These are phyloP conservation scores for Tetragonia tetragonoides DNA, from an alignment of 148 eudicot species.

Conservation along the genomic window DNA sequence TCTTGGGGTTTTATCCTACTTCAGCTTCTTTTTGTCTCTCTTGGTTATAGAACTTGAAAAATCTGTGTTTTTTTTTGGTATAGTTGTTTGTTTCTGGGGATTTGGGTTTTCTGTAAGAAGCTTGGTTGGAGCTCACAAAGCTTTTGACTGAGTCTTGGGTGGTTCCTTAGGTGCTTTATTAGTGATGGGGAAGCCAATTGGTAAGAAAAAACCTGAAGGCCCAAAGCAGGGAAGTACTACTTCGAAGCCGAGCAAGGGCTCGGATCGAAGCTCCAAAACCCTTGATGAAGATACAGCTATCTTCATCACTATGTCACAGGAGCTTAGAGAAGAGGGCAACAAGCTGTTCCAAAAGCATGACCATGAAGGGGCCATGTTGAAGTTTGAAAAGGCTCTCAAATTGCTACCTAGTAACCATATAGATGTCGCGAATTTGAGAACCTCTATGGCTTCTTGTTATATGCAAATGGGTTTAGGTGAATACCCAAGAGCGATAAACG, in stretches of 20 bases:
- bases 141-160: slow-evolving; percentile 6
- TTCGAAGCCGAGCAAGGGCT: slow-evolving; percentile 34
- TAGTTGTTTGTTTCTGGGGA: slow-evolving; percentile 13
- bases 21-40: background rate
- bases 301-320: slow-evolving; percentile 89
- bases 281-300: slow-evolving; percentile 95
- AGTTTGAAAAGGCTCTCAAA: slow-evolving; percentile 85
- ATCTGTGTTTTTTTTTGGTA: slow-evolving; percentile 10
- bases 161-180: background rate
- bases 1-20: background rate
- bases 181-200: slow-evolving; percentile 77
- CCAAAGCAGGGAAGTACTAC: slow-evolving; percentile 31
- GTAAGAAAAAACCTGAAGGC: slow-evolving; percentile 45
- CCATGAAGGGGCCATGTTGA: slow-evolving; percentile 87
- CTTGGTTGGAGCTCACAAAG: slow-evolving; percentile 6
- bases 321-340: slow-evolving; percentile 84
- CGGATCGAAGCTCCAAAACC: slow-evolving; percentile 57
- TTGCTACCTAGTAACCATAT: slow-evolving; percentile 83
- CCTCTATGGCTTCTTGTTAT: slow-evolving; percentile 84
- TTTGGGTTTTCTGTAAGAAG: slow-evolving; percentile 20
- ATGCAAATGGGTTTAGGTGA: slow-evolving; percentile 91
- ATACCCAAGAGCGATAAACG: slow-evolving; percentile 81
- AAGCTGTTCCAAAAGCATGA: slow-evolving; percentile 70
- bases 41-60: slow-evolving; percentile 10
- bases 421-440: slow-evolving; percentile 73